Evolutionary conservation across 2,329 filamentous ascomycete species (phyloP).

Genomic region (Talaromyces atroroseus): DNA sequence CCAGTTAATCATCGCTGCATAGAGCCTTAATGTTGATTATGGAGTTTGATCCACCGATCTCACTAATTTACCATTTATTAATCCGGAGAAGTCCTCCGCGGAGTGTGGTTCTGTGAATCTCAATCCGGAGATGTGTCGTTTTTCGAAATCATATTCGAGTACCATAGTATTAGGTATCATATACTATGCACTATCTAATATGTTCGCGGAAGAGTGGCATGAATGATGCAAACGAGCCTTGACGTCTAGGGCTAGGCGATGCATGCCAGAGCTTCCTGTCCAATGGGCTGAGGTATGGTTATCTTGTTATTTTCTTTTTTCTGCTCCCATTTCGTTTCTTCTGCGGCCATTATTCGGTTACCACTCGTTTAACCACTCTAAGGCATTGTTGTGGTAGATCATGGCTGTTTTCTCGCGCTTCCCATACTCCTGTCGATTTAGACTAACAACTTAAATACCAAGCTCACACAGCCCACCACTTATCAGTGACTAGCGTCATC

Average conservation of each 20-base stretch:
- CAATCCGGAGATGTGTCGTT: not conserved
- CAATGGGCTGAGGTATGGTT: slow-evolving; percentile 9
- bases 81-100: slow-evolving; percentile 13
- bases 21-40: too few species aligned
- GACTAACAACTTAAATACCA: not conserved
- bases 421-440: not conserved
- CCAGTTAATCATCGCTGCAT: too few species aligned
- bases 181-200: not conserved
- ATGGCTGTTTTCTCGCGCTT: too few species aligned
- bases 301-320: not conserved
- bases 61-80: not conserved
- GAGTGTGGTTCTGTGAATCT: slow-evolving; percentile 1
- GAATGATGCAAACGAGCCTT: not conserved
- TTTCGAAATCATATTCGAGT: not conserved
- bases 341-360: not conserved
- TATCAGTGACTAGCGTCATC: not conserved
- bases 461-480: not conserved
- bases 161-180: not conserved
- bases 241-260: not conserved
- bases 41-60: not conserved
- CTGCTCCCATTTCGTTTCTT: not conserved
- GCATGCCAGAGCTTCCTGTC: not conserved
- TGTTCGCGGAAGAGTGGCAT: not conserved
- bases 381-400: not conserved
- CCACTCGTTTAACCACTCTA: not conserved